Percentiles rank a stretch among this genome's conserved stretches.
Conservation (phyloP, 441 rosid species). For the Corymbia calophylla region DNA sequence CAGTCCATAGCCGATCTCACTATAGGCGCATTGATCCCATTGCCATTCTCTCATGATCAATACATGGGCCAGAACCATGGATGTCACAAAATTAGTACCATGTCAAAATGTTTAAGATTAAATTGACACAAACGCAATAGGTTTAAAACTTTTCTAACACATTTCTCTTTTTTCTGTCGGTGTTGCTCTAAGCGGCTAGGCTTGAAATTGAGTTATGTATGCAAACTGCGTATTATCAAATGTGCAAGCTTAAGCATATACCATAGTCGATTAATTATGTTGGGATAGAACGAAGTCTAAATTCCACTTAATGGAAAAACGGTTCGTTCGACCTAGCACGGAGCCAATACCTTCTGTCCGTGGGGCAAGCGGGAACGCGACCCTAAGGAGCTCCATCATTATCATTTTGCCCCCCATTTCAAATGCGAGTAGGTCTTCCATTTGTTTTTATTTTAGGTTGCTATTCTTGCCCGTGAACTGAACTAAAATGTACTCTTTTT, state of each 20-base stretch:
- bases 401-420: not conserved
- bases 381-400: not conserved
- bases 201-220: too few species aligned
- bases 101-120: rapidly evolving
- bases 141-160: rapidly evolving
- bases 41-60: too few species aligned
- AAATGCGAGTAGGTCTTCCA: not conserved
- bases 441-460: not conserved
- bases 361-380: not conserved
- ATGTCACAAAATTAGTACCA: too few species aligned
- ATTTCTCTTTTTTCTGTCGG: rapidly evolving
- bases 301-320: not conserved
- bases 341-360: not conserved
- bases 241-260: not conserved
- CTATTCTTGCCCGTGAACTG: not conserved
- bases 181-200: rapidly evolving
- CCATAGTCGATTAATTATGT: too few species aligned
- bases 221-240: not conserved
- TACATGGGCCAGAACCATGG: too few species aligned
- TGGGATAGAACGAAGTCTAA: not conserved
- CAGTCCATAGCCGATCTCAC: too few species aligned
- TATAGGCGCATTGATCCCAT: too few species aligned
- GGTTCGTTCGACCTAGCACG: not conserved
- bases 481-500: not conserved
- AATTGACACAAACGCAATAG: too few species aligned